These are phyloP conservation scores for Millerozyma miso DNA, from an alignment of 805 yeast species.

Conservation along the genomic window DNA sequence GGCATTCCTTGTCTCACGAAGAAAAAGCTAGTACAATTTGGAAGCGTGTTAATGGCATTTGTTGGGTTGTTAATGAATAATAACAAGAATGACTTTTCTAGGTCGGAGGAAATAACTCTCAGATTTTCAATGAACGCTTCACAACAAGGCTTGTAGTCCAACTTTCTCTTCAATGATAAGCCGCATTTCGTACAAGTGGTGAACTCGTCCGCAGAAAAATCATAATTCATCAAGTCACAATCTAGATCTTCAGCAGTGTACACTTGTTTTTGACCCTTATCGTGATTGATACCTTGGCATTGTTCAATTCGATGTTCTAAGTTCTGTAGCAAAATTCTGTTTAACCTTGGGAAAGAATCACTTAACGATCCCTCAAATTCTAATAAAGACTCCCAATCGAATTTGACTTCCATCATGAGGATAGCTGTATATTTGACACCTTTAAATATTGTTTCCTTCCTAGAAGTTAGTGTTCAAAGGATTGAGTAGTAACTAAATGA, in stretches of 20 bases:
- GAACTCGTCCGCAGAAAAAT: conserved; percentile 26
- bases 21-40: conserved; percentile 44
- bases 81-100: conserved; percentile 42
- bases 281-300: conserved; percentile 10
- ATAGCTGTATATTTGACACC: too few relatives aligned
- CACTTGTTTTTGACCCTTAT: conserved; percentile 4
- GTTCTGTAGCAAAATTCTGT: conserved; percentile 18
- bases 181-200: conserved; percentile 31
- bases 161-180: conserved; percentile 10
- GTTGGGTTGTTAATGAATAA: conserved; percentile 41
- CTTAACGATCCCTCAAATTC: conserved; percentile 34
- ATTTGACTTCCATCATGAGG: conserved; percentile 3
- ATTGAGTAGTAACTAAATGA: neutral
- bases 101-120: conserved; percentile 3
- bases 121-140: conserved; percentile 14
- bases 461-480: neutral
- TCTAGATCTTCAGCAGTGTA: conserved; percentile 14
- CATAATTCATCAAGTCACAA: conserved; percentile 14
- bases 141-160: conserved; percentile 20
- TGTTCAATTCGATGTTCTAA: conserved; percentile 25
- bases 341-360: conserved; percentile 12
- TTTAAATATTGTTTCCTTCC: neutral
- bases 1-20: conserved; percentile 44
- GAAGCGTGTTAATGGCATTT: conserved; percentile 42
- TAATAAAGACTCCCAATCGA: conserved; percentile 24